Conservation (phyloP, 169 alveolate species). For the Cryptosporidium ryanae region DNA sequence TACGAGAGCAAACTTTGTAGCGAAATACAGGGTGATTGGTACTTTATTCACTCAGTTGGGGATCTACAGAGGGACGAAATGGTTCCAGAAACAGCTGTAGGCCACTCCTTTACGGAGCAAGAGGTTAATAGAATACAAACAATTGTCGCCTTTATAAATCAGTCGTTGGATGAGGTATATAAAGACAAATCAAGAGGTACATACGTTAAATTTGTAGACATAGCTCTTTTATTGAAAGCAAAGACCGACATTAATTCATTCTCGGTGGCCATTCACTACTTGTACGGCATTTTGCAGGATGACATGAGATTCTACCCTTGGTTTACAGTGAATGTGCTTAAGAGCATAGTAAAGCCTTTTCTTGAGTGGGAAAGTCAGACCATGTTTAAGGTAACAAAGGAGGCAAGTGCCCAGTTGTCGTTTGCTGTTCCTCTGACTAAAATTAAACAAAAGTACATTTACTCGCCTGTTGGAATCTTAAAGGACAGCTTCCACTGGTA, state of each 20-base stretch:
- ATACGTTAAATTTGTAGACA: constrained; percentile 11
- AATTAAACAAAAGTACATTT: constrained; percentile 16
- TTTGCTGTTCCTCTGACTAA: background rate
- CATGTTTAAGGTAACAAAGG: background rate
- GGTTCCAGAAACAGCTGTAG: background rate
- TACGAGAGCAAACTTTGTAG: constrained; percentile 24
- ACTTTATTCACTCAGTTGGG: background rate
- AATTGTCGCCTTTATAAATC: constrained; percentile 37
- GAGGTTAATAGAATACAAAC: constrained; percentile 42
- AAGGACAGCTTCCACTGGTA: constrained; percentile 59
- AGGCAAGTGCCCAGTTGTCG: background rate
- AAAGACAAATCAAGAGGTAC: constrained; percentile 17
- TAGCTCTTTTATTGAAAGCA: constrained; percentile 35
- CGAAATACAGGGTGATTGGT: constrained; percentile 28
- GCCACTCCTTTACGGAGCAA: constrained; percentile 6
- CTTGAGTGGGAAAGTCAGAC: constrained; percentile 15
- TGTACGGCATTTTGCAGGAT: constrained; percentile 35
- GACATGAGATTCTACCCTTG: constrained; percentile 52
- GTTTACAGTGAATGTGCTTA: constrained; percentile 23
- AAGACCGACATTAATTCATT: background rate
- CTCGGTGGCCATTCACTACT: background rate
- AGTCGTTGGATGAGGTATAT: constrained; percentile 25
- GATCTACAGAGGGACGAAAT: background rate
- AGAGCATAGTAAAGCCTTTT: constrained; percentile 25
- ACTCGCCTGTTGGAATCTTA: constrained; percentile 20